Evolutionary conservation across 2,329 filamentous ascomycete genomes (phyloP).

Genomic region (Fusarium pseudonygamai): DNA sequence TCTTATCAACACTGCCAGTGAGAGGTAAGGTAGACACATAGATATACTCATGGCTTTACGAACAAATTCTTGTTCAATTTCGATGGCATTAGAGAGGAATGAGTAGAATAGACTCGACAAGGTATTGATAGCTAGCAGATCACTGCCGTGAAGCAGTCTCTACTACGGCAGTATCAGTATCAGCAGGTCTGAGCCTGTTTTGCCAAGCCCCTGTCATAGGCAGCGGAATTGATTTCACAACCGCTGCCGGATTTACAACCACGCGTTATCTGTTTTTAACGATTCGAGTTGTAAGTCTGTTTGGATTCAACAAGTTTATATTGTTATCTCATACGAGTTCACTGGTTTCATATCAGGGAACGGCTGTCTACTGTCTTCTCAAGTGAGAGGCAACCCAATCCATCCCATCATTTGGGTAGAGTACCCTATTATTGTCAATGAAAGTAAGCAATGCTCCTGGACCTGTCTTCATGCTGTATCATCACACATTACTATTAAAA

Average conservation of each 20-base stretch:
- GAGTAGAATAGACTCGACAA: background rate
- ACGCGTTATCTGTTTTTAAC: background rate
- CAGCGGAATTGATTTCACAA: background rate
- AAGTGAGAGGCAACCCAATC: background rate
- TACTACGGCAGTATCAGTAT: background rate
- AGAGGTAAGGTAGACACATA: background rate
- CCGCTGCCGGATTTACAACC: background rate
- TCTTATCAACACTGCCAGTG: background rate
- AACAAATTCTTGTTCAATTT: background rate
- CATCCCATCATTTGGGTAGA: background rate
- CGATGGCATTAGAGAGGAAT: background rate
- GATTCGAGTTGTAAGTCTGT: background rate
- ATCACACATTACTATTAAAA: background rate
- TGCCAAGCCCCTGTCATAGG: background rate
- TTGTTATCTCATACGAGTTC: background rate
- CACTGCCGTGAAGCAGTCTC: background rate
- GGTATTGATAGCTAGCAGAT: background rate
- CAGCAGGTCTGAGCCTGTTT: background rate
- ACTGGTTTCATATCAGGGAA: background rate
- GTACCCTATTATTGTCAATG: background rate
- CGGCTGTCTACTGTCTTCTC: background rate
- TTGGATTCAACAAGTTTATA: background rate
- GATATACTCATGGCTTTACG: background rate
- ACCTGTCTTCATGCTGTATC: background rate
- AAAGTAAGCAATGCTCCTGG: background rate